Evolutionary conservation across 805 yeast genomes (phyloP), one percentile per base, ranked within the genome.

Genomic region (Jamesozyma piceae): DNA sequence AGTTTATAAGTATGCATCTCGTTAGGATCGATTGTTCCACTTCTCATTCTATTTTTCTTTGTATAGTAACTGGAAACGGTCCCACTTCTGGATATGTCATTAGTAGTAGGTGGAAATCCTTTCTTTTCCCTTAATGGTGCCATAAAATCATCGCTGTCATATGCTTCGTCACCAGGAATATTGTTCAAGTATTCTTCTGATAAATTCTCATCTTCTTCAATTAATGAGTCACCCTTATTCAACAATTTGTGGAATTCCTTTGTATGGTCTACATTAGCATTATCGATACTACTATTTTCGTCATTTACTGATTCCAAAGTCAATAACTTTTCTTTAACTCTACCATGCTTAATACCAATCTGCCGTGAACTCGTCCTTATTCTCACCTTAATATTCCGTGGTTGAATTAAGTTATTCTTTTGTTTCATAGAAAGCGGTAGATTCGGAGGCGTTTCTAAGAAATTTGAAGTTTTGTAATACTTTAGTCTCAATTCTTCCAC

Each of bases 81-180:
- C 31, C 52, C 54, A 33, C 53, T 49, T 47, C 67, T 53, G 10
- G 57, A 34, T 2, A 53, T 43, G 28, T 24, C 28, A 8, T 40
- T 37, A 13, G 26, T 45, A 11, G 32, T 30, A 4, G 40, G 42
- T 14, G 26, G 22, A 2, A 5, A 2, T 13, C 34, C 40, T 13
- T 41, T 46, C 38, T 42, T 48, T 41, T 58, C 63, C 33, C 64
- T 46, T 20, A 56, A 38, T 18, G 63, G 65, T 11, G 62, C 62
- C 56, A 60, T 50, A 14, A 50, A 45, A 38, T 58, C 64, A 36
- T 63, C 66, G 41, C 64, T 57, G 41, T 59, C 54, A 33, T 63
- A 63, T 0, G 65, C 66, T 26, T 63, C 66, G 45, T 62, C 64
- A 20, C 67, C 67, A 1, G 67, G 67, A 19, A 63, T 54, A 13